phyloP scores from a whole-genome alignment of 164 flowering plant genomes.

The Vitis cinerea region DNA sequence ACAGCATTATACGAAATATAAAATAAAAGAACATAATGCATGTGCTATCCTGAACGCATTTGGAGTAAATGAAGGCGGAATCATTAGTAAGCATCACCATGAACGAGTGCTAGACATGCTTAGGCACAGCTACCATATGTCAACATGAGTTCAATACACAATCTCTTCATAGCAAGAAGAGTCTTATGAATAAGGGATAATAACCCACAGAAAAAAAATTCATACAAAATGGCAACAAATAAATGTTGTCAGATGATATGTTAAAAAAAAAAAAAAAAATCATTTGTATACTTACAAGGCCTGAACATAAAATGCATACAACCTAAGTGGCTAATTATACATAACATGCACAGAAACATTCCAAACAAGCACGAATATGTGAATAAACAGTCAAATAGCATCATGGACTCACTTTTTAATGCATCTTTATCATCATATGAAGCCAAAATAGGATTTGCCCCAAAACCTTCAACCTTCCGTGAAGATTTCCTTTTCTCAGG shows the following conservation, averaged over 20 bases:
- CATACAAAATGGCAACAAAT: too few relatives aligned
- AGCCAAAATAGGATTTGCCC: constrained; percentile 25
- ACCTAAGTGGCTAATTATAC: too few relatives aligned
- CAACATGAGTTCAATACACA: background rate
- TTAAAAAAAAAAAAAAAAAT: too few relatives aligned
- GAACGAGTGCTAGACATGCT: too few relatives aligned
- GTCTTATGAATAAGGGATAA: background rate
- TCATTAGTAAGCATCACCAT: background rate
- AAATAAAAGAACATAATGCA: background rate
- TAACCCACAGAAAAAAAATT: too few relatives aligned
- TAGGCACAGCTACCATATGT: too few relatives aligned
- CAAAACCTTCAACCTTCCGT: constrained; percentile 54
- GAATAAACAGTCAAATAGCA: background rate
- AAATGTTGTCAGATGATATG: too few relatives aligned
- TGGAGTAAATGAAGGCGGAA: background rate
- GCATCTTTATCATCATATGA: constrained; percentile 51
- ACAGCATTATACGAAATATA: too few relatives aligned
- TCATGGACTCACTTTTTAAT: constrained; percentile 45
- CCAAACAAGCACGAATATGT: background rate
- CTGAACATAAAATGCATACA: too few relatives aligned
- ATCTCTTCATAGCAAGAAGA: background rate
- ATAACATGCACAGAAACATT: too few relatives aligned
- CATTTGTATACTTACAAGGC: too few relatives aligned
- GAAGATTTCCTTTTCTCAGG: constrained; percentile 47
- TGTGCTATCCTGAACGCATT: background rate